Evolutionary conservation across 2,329 filamentous ascomycete species (phyloP).

Genomic region (Zarea fungicola): DNA sequence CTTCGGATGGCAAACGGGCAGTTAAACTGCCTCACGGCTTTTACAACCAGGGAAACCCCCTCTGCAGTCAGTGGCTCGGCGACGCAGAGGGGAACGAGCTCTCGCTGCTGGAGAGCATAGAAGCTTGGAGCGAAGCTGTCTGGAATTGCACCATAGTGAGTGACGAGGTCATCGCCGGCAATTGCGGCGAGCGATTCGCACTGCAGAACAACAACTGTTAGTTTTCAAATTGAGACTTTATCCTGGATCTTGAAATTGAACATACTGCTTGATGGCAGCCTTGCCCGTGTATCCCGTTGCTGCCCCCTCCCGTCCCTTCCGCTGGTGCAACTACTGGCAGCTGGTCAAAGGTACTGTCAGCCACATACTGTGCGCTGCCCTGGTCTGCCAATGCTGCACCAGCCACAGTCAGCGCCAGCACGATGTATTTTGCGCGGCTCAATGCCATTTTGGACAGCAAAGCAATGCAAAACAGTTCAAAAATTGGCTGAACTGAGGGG

Average conservation of each 20-base stretch:
- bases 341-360: too few species aligned
- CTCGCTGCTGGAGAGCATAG: conserved; percentile 3
- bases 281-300: background rate
- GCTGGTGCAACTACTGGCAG: background rate
- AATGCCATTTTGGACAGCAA: too few species aligned
- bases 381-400: too few species aligned
- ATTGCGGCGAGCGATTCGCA: background rate
- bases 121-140: background rate
- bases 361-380: too few species aligned
- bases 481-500: too few species aligned
- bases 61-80: background rate
- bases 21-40: background rate
- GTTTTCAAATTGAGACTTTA: too few species aligned
- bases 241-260: background rate
- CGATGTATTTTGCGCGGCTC: too few species aligned
- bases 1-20: conserved; percentile 5
- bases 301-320: too few species aligned
- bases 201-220: background rate
- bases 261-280: background rate
- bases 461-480: too few species aligned
- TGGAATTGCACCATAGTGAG: background rate
- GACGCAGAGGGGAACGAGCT: background rate
- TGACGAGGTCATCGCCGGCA: background rate
- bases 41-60: background rate
- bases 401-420: too few species aligned